phyloP scores from a whole-genome alignment of 805 yeast species.

The Soucietia sequanensis region DNA sequence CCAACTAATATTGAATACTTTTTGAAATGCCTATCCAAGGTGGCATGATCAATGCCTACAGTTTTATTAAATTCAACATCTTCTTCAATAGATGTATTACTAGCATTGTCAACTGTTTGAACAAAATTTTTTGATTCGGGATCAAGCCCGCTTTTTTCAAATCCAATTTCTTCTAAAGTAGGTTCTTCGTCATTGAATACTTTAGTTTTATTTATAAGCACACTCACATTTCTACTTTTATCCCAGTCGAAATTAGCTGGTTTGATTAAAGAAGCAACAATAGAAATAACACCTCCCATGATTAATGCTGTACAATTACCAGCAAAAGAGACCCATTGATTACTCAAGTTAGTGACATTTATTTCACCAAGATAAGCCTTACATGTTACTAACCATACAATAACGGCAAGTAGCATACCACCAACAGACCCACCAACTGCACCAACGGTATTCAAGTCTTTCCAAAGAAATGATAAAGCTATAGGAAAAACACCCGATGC shows the following conservation, averaged over 20 bases:
- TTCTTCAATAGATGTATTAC: too few species aligned
- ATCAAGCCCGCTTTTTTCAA: too few species aligned
- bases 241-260: constrained; percentile 41
- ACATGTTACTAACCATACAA: constrained; percentile 39
- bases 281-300: constrained; percentile 34
- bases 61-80: constrained; percentile 7
- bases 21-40: constrained; percentile 27
- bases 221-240: constrained; percentile 30
- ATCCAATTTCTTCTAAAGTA: not conserved
- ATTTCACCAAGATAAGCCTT: constrained; percentile 34
- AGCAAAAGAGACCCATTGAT: constrained; percentile 41
- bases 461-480: constrained; percentile 24
- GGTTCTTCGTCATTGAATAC: too few species aligned
- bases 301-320: constrained; percentile 39
- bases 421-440: constrained; percentile 38
- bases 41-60: constrained; percentile 19
- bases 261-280: constrained; percentile 26
- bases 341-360: constrained; percentile 28
- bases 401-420: constrained; percentile 34
- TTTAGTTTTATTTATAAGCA: too few species aligned
- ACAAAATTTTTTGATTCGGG: not conserved
- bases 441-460: constrained; percentile 31
- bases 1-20: constrained; percentile 22
- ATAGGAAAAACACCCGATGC: constrained; percentile 27
- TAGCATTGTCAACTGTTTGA: constrained; percentile 2